Evolutionary conservation across 1,284 basidiomycete genomes (phyloP).

Genomic region (Marasmius fiardii): DNA sequence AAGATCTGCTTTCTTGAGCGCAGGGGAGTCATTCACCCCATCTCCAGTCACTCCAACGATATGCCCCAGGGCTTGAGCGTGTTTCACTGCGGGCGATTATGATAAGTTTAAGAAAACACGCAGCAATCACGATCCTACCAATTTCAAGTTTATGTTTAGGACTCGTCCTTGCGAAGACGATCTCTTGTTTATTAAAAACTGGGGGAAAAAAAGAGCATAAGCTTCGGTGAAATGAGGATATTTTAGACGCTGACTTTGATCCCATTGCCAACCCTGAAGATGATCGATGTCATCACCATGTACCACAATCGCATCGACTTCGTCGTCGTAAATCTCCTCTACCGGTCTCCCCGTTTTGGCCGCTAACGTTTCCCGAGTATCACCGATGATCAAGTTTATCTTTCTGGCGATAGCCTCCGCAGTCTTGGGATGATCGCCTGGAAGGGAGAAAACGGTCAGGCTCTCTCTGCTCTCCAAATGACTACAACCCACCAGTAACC

Average conservation of each 20-base stretch:
- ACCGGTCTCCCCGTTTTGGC: constrained; percentile 50
- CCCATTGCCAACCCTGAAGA: constrained; percentile 68
- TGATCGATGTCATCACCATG: constrained; percentile 64
- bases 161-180: constrained; percentile 69
- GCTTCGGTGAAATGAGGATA: background rate
- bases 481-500: constrained; percentile 50
- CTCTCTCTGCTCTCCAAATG: background rate
- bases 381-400: constrained; percentile 62
- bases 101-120: background rate
- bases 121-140: constrained; percentile 34
- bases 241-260: constrained; percentile 45
- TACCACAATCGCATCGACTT: constrained; percentile 60
- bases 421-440: constrained; percentile 49
- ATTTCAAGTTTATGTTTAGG: constrained; percentile 74
- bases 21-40: constrained; percentile 71
- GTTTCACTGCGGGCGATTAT: constrained; percentile 46
- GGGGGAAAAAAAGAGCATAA: constrained; percentile 6
- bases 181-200: constrained; percentile 67
- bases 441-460: background rate
- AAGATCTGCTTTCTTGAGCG: constrained; percentile 67
- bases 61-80: constrained; percentile 65
- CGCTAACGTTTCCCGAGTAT: constrained; percentile 58
- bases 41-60: constrained; percentile 72
- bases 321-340: constrained; percentile 64
- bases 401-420: constrained; percentile 68